Evolutionary conservation across 2,329 filamentous ascomycete species (phyloP), one percentile per base, ranked within the genome.

Genomic region (Boeremia exigua): DNA sequence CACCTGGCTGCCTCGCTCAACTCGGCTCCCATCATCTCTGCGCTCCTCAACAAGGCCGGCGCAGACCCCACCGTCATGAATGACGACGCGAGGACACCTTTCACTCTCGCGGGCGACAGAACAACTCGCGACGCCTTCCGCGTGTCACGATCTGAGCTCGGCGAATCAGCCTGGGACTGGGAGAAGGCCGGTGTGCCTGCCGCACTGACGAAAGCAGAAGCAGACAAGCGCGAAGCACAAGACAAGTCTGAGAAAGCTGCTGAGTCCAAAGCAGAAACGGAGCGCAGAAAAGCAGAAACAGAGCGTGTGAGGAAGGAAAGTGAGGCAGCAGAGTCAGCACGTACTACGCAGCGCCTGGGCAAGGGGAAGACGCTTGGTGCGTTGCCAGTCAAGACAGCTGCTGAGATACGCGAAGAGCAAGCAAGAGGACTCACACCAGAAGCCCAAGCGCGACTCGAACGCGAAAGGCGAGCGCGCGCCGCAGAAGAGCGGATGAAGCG

Each of bases 61-160:
- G 90, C 92, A 1, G 86, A 96, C 66, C 95, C 95, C 0, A 87
- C 86, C 0, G 51, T 88, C 1, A 69, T 74, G 69, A 74, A 75
- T 36, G 68, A 74, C 25, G 92, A 97, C 59, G 90, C 89, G n/a
- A 92, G 90, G 73, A 90, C 91, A 0, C 78, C 95, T 0, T 98
- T 96, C 72, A 92, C 96, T 51, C 84, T 99, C 1, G 87, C 91
- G 0, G 92, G 94, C 37, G 92, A 98, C 72, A 86, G 92, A 4
- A 77, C 88, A 2, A 97, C 93, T 0, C 86, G 94, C 1, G 93
- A 98, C 70, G 91, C 93, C 0, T 99, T 99, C 78, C 89, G 95
- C 2, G 86, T 97, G 2, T 92, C 92, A 4, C 89, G 95, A 6
- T 84, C 86, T 29, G 90, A 96, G 69, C 81, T 97, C 1, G 93